Evolutionary conservation across 2,329 filamentous ascomycete species (phyloP), one percentile per base, ranked within the genome.

Genomic region (Teratosphaeria pseudoeucalypti): DNA sequence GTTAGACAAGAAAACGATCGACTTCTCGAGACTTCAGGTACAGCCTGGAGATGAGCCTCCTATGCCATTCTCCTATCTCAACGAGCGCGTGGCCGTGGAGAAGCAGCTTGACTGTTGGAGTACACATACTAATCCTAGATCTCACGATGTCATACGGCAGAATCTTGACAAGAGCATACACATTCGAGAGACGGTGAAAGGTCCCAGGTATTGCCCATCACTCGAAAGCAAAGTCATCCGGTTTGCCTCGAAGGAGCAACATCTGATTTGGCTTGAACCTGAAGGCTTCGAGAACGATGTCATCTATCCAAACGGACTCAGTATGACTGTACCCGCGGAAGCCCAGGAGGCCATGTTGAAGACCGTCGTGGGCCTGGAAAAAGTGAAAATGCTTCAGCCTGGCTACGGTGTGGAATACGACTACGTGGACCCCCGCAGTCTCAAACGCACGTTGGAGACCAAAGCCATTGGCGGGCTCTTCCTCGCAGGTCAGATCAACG

Each of bases 371-470:
- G 94, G 94, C 0, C 81, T 99, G 1, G 92, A 97, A 70, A 85
- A 92, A 61, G 91, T 91, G 4, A 85, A 80, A 29, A 96, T 99
- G 92, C 82, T 95, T 6, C 92, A 97, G 69, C 88, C 92, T 1
- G 94, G 92, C 9, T 99, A 99, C 69, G 94, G 94, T 7, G 94
- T 99, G 1, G 94, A 99, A 73, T 99, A 99, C 74, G 94, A 97
- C 76, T 99, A 99, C 73, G 90, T 99, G 19, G 94, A 99, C 71
- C 94, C 94, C 19, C 87, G 94, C 57, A 88, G 88, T 66, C 80
- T 99, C 3, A 87, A 86, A 64, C 85, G 88, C n/a, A 94, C 92
- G 0, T 82, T 99, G 7, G 94, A 99, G 74, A 97, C 94, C 1
- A 99, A 97, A 74, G 82, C 87, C 26, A 96, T 99, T 63, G 79